These are phyloP conservation scores for Xylariales sp. DNA, from an alignment of 2,329 filamentous ascomycete species.

Conservation along the genomic window DNA sequence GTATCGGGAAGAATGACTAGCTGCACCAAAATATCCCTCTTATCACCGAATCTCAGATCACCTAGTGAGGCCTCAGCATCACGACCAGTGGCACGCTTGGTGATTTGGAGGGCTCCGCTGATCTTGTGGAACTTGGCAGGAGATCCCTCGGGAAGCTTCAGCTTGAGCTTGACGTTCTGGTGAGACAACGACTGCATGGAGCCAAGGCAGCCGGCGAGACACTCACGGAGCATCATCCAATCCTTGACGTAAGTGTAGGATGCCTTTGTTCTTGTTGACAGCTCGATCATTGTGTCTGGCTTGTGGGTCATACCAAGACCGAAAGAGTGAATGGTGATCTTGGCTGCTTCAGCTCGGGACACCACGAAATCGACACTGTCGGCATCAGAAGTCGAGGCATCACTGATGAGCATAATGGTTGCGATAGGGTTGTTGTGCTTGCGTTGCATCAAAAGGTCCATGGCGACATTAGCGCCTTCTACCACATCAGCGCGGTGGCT, in stretches of 20 bases:
- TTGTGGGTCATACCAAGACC: constrained; percentile 96
- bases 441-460: constrained; percentile 97
- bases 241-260: constrained; percentile 99
- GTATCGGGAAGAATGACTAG: constrained; percentile 88
- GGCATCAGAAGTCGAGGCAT: constrained; percentile 88
- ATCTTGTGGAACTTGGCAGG: constrained; percentile 99
- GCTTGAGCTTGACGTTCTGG: constrained; percentile 94
- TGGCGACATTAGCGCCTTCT: constrained; percentile 94
- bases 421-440: constrained; percentile 94
- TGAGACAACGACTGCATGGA: constrained; percentile 93
- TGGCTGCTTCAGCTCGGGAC: constrained; percentile 91
- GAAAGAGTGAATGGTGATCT: constrained; percentile 95
- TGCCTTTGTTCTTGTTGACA: constrained; percentile 92
- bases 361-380: constrained; percentile 98
- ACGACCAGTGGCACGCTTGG: constrained; percentile 88
- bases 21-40: constrained; percentile 88
- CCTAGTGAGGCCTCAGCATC: constrained; percentile 91
- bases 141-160: constrained; percentile 90
- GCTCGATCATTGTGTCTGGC: constrained; percentile 96
- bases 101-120: constrained; percentile 91
- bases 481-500: constrained; percentile 94
- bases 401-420: constrained; percentile 93
- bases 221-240: constrained; percentile 99
- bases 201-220: constrained; percentile 87
- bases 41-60: constrained; percentile 92